Evolutionary conservation across 2,329 filamentous ascomycete species (phyloP).

Genomic region (Scedosporium minutisporum): DNA sequence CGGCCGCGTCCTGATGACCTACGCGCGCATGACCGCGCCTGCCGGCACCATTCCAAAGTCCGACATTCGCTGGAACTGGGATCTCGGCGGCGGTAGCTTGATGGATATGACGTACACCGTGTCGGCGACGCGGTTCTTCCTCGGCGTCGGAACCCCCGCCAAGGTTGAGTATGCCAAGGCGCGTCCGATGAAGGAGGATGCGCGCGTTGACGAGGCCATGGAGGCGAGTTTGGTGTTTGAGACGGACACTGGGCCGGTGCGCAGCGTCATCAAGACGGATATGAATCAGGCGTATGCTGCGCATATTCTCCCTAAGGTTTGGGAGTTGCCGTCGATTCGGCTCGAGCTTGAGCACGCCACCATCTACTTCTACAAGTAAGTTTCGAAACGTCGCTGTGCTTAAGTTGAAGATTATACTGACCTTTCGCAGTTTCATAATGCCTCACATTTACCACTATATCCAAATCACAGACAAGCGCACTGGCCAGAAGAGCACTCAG

Average conservation of each 20-base stretch:
- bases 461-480: not conserved
- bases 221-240: not conserved
- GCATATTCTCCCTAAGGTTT: constrained; percentile 2
- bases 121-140: constrained; percentile 1
- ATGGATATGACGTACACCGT: constrained; percentile 8
- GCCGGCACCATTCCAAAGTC: not conserved
- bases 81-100: constrained; percentile 5
- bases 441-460: not conserved
- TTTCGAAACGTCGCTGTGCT: not conserved
- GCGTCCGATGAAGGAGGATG: not conserved
- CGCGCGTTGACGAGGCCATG: constrained; percentile 7
- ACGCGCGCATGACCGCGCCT: constrained; percentile 3
- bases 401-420: not conserved
- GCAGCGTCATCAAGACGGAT: constrained; percentile 3
- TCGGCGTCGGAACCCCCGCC: not conserved
- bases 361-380: not conserved
- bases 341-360: not conserved
- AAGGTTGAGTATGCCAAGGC: not conserved
- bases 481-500: constrained; percentile 1
- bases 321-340: constrained; percentile 2
- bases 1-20: constrained; percentile 3
- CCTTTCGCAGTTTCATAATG: not conserved
- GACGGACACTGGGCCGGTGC: not conserved
- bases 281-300: not conserved
- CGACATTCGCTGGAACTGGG: constrained; percentile 4